These are phyloP conservation scores for Xanthoconium purpureum DNA, from an alignment of 768 basidiomycete species.

Conservation along the genomic window DNA sequence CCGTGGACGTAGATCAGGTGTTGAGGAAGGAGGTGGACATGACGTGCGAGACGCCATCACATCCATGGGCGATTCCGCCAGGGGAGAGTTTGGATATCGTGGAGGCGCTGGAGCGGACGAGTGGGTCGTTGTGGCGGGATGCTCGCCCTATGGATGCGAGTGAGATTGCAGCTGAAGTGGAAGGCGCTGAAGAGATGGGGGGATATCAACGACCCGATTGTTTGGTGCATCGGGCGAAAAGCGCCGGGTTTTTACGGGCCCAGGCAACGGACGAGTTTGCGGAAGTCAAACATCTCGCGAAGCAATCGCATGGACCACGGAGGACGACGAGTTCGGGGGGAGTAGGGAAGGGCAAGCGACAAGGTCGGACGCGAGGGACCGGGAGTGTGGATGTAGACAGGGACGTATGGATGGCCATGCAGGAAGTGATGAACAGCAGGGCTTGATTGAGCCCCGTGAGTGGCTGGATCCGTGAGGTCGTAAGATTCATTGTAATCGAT, in stretches of 20 bases:
- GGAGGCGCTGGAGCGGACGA: slow-evolving; percentile 63
- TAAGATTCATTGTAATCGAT: too few relatives aligned
- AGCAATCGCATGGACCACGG: slow-evolving; percentile 31
- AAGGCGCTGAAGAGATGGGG: slow-evolving; percentile 21
- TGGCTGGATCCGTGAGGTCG: too few relatives aligned
- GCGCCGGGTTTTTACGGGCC: slow-evolving; percentile 67
- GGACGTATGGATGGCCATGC: slow-evolving; percentile 22
- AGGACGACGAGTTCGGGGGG: not conserved
- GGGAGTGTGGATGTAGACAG: slow-evolving; percentile 12
- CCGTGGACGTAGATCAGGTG: slow-evolving; percentile 88
- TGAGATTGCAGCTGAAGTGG: slow-evolving; percentile 3
- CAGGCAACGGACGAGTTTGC: slow-evolving; percentile 71
- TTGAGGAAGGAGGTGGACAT: slow-evolving; percentile 95
- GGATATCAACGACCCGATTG: slow-evolving; percentile 60
- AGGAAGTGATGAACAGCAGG: slow-evolving; percentile 17
- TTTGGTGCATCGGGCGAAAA: slow-evolving; percentile 59
- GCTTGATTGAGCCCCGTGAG: too few relatives aligned
- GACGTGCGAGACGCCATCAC: slow-evolving; percentile 92
- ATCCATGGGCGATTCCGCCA: slow-evolving; percentile 74
- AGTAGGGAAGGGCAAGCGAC: slow-evolving; percentile 10
- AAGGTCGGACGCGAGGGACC: not conserved
- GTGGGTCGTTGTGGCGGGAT: slow-evolving; percentile 63
- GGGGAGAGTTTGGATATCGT: slow-evolving; percentile 85
- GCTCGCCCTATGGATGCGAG: slow-evolving; percentile 50
- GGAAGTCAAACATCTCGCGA: slow-evolving; percentile 68